These are phyloP conservation scores for Raphanus sativus DNA, from an alignment of 345 rosid species.

Conservation along the genomic window DNA sequence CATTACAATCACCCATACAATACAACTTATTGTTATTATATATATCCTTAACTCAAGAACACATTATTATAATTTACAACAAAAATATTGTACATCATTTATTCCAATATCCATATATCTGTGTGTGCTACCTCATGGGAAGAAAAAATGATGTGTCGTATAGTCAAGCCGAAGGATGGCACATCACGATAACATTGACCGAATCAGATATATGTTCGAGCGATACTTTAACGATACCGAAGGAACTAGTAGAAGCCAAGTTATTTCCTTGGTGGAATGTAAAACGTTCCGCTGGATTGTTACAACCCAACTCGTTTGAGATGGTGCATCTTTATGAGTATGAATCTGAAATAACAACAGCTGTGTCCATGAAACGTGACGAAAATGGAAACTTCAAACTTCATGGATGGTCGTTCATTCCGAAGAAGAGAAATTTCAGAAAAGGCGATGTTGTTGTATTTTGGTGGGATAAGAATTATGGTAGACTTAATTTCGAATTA, in stretches of 20 bases:
- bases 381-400: neutral
- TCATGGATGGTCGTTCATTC: neutral
- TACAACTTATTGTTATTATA: neutral
- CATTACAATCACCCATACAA: neutral
- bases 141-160: neutral
- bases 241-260: neutral
- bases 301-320: neutral
- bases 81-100: neutral
- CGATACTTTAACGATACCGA: neutral
- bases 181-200: neutral
- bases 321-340: neutral
- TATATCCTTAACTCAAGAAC: neutral
- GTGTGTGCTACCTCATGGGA: neutral
- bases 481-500: neutral
- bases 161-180: neutral
- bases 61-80: neutral
- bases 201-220: neutral
- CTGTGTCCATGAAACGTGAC: neutral
- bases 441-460: neutral
- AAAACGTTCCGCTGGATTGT: neutral
- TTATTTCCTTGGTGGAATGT: neutral
- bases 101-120: neutral
- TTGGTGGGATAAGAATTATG: conserved; percentile 5
- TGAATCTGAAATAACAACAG: neutral
- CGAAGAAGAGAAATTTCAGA: neutral